phyloP scores from a whole-genome alignment of 257 asterid genomes.

The Nyctanthes arbortristis region DNA sequence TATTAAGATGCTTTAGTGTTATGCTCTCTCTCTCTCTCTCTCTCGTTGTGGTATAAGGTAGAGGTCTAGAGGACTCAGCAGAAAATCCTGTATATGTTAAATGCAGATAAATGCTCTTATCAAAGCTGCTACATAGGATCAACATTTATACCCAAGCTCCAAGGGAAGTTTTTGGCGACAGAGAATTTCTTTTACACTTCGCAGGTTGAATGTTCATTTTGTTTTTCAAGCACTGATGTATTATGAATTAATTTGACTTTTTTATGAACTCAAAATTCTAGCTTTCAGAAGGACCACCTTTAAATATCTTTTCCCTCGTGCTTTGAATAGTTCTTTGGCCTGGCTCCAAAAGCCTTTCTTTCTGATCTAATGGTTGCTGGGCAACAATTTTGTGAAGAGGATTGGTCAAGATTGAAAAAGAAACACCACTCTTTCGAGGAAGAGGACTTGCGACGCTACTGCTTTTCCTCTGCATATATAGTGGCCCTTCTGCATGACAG shows the following conservation, averaged over 20 bases:
- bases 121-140: conserved; percentile 69
- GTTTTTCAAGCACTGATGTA: too few relatives aligned
- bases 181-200: conserved; percentile 92
- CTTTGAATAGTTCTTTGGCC: conserved; percentile 70
- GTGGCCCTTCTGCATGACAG: conserved; percentile 92
- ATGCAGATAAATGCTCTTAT: conserved; percentile 76
- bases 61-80: background rate
- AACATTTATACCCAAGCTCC: conserved; percentile 81
- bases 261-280: background rate
- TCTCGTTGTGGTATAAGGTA: too few relatives aligned
- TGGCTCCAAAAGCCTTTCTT: conserved; percentile 65
- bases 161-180: conserved; percentile 87
- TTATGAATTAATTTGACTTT: background rate
- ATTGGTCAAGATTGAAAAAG: conserved; percentile 73
- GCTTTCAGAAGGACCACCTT: background rate
- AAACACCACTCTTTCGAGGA: conserved; percentile 58
- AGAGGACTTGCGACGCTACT: conserved; percentile 77
- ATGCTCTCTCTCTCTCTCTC: too few relatives aligned
- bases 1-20: background rate
- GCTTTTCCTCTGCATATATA: conserved; percentile 97
- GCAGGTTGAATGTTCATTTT: conserved; percentile 50
- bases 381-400: conserved; percentile 75
- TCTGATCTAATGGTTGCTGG: conserved; percentile 84
- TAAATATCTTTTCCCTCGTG: conserved; percentile 22
- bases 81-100: conserved; percentile 17